These are phyloP conservation scores for Metroxylon sagu DNA, from an alignment of 176 grass and related monocot genomes.

Conservation along the genomic window DNA sequence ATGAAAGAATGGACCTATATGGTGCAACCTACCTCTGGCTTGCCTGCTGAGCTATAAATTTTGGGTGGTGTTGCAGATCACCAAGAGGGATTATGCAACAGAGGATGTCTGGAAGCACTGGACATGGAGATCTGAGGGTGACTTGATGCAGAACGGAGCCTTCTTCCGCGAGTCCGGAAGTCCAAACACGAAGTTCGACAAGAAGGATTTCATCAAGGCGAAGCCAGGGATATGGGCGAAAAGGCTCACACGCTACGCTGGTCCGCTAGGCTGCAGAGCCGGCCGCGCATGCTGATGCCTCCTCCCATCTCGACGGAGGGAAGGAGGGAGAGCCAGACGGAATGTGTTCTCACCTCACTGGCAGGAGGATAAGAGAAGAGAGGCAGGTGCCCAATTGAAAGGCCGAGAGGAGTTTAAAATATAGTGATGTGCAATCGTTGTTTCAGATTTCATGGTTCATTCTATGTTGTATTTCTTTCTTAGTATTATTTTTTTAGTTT, in stretches of 20 bases:
- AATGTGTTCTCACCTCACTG: background rate
- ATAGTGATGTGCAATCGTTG: too few relatives aligned
- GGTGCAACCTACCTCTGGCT: too few relatives aligned
- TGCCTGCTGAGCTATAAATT: too few relatives aligned
- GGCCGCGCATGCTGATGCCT: constrained; percentile 33
- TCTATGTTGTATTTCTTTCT: too few relatives aligned
- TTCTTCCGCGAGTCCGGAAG: constrained; percentile 33
- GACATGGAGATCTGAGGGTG: constrained; percentile 55
- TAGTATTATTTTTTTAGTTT: too few relatives aligned
- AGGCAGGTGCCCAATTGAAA: too few relatives aligned
- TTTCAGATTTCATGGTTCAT: too few relatives aligned
- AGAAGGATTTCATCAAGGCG: constrained; percentile 45
- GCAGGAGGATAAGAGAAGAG: too few relatives aligned
- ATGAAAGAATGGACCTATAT: too few relatives aligned
- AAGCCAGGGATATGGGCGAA: constrained; percentile 55
- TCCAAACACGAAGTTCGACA: background rate
- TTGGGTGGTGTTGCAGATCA: constrained; percentile 28
- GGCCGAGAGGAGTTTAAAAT: too few relatives aligned
- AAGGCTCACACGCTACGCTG: constrained; percentile 57
- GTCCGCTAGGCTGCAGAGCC: constrained; percentile 25
- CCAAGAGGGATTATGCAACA: constrained; percentile 49
- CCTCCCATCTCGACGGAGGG: background rate
- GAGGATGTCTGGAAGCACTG: constrained; percentile 53
- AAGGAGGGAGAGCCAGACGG: background rate
- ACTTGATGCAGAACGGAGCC: constrained; percentile 55